These are phyloP conservation scores for Pelomyxa schiedti DNA, from an alignment of 78 protist species.

Conservation along the genomic window DNA sequence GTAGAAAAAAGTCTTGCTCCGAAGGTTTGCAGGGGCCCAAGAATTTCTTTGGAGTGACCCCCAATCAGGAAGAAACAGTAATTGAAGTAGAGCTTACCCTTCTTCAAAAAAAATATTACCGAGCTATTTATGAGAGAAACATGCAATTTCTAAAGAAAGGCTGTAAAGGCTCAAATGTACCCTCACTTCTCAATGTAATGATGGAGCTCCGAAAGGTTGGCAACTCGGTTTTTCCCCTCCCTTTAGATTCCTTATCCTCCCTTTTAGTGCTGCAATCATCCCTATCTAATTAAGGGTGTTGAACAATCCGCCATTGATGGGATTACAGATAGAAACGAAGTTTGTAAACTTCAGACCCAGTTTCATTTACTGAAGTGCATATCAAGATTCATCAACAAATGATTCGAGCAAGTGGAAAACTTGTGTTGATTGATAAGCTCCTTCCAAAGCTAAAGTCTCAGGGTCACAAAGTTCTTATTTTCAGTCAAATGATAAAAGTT, in stretches of 20 bases:
- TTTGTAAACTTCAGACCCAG: too few relatives aligned
- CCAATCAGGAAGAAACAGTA: constrained; percentile 74
- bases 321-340: background rate
- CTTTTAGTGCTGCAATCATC: constrained; percentile 93
- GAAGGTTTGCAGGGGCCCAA: too few relatives aligned
- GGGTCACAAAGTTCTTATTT: constrained; percentile 81
- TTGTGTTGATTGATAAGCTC: constrained; percentile 80
- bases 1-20: constrained; percentile 73
- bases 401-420: constrained; percentile 75
- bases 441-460: constrained; percentile 63
- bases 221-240: too few relatives aligned
- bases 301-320: constrained; percentile 19
- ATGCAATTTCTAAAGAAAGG: constrained; percentile 40
- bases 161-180: constrained; percentile 6
- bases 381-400: background rate
- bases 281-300: constrained; percentile 64
- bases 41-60: too few relatives aligned
- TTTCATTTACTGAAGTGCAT: too few relatives aligned
- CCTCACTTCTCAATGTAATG: constrained; percentile 61
- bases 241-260: too few relatives aligned
- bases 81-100: constrained; percentile 72
- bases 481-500: constrained; percentile 83
- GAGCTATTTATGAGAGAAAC: constrained; percentile 81
- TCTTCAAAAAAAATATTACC: constrained; percentile 81
- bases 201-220: constrained; percentile 91